phyloP scores from a whole-genome alignment of 2,329 filamentous ascomycete genomes.

The Aspergillus fischeri region DNA sequence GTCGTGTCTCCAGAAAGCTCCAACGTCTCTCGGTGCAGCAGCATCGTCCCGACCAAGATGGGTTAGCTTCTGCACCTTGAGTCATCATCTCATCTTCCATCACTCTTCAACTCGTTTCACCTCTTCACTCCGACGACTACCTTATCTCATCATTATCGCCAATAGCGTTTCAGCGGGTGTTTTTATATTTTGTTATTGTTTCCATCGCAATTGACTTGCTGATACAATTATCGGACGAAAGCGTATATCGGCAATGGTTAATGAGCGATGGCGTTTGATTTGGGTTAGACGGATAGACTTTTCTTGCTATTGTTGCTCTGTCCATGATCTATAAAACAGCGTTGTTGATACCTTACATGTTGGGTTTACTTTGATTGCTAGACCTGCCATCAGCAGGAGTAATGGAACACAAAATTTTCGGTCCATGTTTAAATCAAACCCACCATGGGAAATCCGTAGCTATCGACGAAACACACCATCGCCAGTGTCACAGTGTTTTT shows the following conservation, averaged over 20 bases:
- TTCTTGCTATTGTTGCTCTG: neutral
- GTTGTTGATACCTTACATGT: neutral
- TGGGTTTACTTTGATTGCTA: neutral
- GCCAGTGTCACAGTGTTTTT: too few relatives aligned
- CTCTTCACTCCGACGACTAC: neutral
- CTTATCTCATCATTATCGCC: neutral
- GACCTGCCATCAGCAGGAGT: neutral
- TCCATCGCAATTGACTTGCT: conserved; percentile 2
- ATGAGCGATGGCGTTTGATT: conserved; percentile 4
- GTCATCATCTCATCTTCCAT: neutral
- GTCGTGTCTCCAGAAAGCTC: conserved; percentile 31
- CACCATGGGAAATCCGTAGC: too few relatives aligned
- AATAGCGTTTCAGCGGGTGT: conserved; percentile 4
- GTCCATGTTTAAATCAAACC: too few relatives aligned
- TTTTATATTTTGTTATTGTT: neutral
- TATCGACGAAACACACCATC: too few relatives aligned
- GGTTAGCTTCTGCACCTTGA: conserved; percentile 8
- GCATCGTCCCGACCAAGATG: conserved; percentile 27
- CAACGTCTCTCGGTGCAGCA: conserved; percentile 34
- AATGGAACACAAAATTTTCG: too few relatives aligned
- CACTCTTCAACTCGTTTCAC: neutral
- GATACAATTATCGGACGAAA: neutral
- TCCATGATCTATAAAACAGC: neutral
- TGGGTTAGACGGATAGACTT: conserved; percentile 6
- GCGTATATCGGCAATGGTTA: conserved; percentile 1